Conservation (phyloP, 2,329 filamentous ascomycete species). For the Pseudocercospora ulei region DNA sequence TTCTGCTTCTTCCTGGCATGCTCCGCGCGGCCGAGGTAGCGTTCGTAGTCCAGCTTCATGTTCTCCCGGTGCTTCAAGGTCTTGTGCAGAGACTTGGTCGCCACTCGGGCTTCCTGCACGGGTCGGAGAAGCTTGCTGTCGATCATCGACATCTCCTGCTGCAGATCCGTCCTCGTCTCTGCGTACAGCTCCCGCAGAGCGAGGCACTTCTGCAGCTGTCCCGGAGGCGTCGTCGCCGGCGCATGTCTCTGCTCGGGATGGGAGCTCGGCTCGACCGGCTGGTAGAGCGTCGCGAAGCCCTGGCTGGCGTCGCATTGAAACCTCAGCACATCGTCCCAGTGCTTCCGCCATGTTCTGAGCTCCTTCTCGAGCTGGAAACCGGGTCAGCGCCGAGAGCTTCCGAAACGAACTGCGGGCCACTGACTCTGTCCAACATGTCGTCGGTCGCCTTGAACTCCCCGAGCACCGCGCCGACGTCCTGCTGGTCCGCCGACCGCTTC, state of each 20-base stretch:
- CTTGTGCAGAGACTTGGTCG: constrained; percentile 63
- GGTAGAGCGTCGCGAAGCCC: constrained; percentile 64
- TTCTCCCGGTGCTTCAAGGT: constrained; percentile 78
- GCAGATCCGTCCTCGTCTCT: constrained; percentile 61
- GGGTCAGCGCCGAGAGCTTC: constrained; percentile 7
- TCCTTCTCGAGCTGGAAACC: constrained; percentile 59
- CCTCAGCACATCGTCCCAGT: constrained; percentile 63
- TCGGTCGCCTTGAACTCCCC: constrained; percentile 75
- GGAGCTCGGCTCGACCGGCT: constrained; percentile 60
- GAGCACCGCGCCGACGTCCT: constrained; percentile 62
- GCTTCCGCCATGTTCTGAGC: constrained; percentile 65
- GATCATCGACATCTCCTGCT: constrained; percentile 61
- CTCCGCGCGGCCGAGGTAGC: constrained; percentile 61
- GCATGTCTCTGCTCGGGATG: constrained; percentile 45
- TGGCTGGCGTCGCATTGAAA: constrained; percentile 58
- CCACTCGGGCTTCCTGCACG: constrained; percentile 58
- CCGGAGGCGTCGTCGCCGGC: constrained; percentile 52
- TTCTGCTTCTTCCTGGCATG: constrained; percentile 60
- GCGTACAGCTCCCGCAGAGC: constrained; percentile 58
- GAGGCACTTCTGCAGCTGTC: constrained; percentile 54
- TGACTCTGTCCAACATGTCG: constrained; percentile 60
- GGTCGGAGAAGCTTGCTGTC: constrained; percentile 61
- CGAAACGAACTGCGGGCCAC: not conserved
- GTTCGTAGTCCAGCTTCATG: constrained; percentile 71
- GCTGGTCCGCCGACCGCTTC: constrained; percentile 63